Conservation (phyloP, 1,284 basidiomycete species). For the Caloboletus inedulis region DNA sequence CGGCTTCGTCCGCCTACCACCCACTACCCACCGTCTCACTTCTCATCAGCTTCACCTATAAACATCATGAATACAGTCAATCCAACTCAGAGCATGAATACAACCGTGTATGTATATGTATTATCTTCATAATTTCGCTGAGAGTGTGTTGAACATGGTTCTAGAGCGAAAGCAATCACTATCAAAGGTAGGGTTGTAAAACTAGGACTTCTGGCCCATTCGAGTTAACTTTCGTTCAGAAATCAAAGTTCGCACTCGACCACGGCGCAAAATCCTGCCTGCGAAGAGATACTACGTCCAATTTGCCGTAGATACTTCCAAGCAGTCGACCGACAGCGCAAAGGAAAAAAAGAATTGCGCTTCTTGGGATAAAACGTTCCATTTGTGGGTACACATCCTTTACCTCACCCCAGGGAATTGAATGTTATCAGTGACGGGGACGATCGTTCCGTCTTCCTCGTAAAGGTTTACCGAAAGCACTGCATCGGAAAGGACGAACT, state of each 20-base stretch:
- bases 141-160: background rate
- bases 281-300: background rate
- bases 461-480: conserved; percentile 2
- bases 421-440: conserved; percentile 4
- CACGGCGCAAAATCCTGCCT: background rate
- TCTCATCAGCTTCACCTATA: background rate
- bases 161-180: background rate
- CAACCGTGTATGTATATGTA: background rate
- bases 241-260: background rate
- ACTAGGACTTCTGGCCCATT: background rate
- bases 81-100: background rate
- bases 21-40: no score
- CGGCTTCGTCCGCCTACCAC: background rate
- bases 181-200: background rate
- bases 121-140: background rate
- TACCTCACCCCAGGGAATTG: background rate
- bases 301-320: background rate
- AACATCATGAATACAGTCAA: background rate
- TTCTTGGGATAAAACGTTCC: background rate
- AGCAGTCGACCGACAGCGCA: background rate
- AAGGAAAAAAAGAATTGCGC: background rate
- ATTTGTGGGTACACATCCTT: conserved; percentile 5
- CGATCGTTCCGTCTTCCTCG: background rate
- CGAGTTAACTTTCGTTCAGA: background rate
- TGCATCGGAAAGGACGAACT: background rate